Base-by-base conservation (phyloP, 2,329 filamentous ascomycete species). In the Echinosphaeria canescens region DNA sequence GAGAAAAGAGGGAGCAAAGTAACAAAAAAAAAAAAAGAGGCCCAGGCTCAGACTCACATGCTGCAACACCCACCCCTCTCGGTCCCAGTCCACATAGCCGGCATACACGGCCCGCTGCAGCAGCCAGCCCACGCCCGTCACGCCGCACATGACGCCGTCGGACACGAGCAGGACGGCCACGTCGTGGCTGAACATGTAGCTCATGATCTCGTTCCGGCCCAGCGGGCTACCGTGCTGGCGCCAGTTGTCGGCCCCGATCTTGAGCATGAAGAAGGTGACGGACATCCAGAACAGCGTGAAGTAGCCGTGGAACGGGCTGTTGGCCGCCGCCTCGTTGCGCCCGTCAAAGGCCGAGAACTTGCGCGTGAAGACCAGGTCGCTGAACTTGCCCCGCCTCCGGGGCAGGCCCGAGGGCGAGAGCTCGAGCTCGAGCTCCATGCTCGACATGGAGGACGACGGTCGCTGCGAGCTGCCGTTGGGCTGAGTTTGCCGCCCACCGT, bases 271-370 rank as follows among this genome's bases (percentile, higher is more conserved):
- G 23, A 82, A 43, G 5, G 62, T 59, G 33, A 80, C 67, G 7
- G 60, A 59, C 25, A 81, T 59, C 75, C 78, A 84, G 44, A 81
- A 81, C 1, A 85, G 52, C 0, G 71, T 76, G 39, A 78, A 82
- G 50, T 84, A 84, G 16, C 78, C 78, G 41, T 75, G 67, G 38
- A 82, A 84, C 0, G 71, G 70, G 23, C 69, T 79, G 25, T 71
- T 67, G 4, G 62, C 59, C 2, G 65, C 62, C 2, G 51, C 50
- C 5, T 60, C 56, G 39, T 81, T 82, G 34, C 76, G 68, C 9
- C 71, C 59, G 44, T 84, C 76, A 42, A 84, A 82, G 0, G 71
- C 60, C 5, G 73, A 76, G 38, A 80, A 76, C 32, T 73, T 69
- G 14, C 64, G 56, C 1, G 73, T 80, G 41, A 82, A 84, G 27